These are phyloP conservation scores for Oidiodendron maius DNA, from an alignment of 495 filamentous ascomycete genomes.

Conservation along the genomic window DNA sequence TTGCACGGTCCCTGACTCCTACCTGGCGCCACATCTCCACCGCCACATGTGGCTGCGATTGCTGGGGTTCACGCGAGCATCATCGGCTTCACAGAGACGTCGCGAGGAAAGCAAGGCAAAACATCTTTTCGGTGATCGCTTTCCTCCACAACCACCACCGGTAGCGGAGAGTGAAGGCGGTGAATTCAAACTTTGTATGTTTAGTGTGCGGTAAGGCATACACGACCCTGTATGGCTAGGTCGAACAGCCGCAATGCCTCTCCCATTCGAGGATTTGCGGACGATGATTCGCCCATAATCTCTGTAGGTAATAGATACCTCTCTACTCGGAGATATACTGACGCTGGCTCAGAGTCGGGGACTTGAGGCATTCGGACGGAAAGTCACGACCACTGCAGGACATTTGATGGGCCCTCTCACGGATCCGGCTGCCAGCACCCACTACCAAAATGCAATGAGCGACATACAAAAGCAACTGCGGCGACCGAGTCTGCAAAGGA, in stretches of 20 bases:
- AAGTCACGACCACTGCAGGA: slow-evolving; percentile 88
- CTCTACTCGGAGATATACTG: background rate
- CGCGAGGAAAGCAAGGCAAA: slow-evolving; percentile 16
- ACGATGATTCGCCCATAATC: slow-evolving; percentile 45
- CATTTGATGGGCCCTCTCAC: slow-evolving; percentile 72
- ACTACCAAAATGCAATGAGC: slow-evolving; percentile 81
- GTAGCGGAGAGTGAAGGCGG: background rate
- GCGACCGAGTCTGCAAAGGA: slow-evolving; percentile 75
- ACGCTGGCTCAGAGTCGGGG: slow-evolving; percentile 63
- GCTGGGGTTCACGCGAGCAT: slow-evolving; percentile 8
- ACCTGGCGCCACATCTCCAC: slow-evolving; percentile 4
- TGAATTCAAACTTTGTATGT: slow-evolving; percentile 11
- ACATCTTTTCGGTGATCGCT: background rate
- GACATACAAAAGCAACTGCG: slow-evolving; percentile 85
- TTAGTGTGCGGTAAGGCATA: slow-evolving; percentile 21
- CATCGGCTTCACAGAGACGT: slow-evolving; percentile 21
- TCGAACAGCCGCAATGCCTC: slow-evolving; percentile 46
- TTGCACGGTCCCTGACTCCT: too few relatives aligned
- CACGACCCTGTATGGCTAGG: slow-evolving; percentile 44
- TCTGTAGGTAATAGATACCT: slow-evolving; percentile 29
- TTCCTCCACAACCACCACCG: background rate
- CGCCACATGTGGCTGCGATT: slow-evolving; percentile 11
- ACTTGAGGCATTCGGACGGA: slow-evolving; percentile 87
- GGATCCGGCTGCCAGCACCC: slow-evolving; percentile 51
- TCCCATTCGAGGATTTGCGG: slow-evolving; percentile 21